Evolutionary conservation across 2,329 filamentous ascomycete genomes (phyloP).

Genomic region (Botryotinia globosa): DNA sequence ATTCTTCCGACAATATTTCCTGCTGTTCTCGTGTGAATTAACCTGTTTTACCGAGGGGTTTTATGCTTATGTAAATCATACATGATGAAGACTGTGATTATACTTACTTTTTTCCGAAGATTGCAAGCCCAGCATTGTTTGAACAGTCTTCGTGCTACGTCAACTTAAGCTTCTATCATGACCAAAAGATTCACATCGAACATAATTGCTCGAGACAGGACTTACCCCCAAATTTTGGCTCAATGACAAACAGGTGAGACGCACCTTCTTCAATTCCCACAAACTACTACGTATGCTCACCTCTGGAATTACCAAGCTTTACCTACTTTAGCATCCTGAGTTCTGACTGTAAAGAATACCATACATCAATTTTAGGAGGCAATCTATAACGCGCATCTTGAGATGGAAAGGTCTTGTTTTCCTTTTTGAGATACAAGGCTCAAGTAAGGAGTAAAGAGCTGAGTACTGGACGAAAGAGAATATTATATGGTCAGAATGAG

Average conservation of each 20-base stretch:
- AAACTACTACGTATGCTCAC: no score
- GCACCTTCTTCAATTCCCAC: background rate
- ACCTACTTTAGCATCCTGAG: background rate
- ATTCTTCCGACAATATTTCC: background rate
- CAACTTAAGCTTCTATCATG: no score
- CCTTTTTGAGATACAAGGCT: no score
- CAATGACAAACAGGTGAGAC: background rate
- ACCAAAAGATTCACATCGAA: no score
- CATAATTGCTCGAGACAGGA: rapidly evolving
- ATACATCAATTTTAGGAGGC: background rate
- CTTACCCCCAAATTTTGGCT: background rate
- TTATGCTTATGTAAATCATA: background rate
- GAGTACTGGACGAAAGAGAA: no score
- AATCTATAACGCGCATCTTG: no score
- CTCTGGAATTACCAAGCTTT: background rate
- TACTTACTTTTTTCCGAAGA: background rate
- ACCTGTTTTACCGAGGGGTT: background rate
- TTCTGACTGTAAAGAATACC: background rate
- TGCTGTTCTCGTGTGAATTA: background rate
- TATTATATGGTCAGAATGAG: no score
- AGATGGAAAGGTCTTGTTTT: no score
- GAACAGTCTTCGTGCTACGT: background rate
- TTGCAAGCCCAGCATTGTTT: background rate
- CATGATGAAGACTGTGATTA: background rate
- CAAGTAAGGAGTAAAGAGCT: background rate